These are phyloP conservation scores for Neurospora sp. DNA, from an alignment of 495 filamentous ascomycete species.

Conservation along the genomic window DNA sequence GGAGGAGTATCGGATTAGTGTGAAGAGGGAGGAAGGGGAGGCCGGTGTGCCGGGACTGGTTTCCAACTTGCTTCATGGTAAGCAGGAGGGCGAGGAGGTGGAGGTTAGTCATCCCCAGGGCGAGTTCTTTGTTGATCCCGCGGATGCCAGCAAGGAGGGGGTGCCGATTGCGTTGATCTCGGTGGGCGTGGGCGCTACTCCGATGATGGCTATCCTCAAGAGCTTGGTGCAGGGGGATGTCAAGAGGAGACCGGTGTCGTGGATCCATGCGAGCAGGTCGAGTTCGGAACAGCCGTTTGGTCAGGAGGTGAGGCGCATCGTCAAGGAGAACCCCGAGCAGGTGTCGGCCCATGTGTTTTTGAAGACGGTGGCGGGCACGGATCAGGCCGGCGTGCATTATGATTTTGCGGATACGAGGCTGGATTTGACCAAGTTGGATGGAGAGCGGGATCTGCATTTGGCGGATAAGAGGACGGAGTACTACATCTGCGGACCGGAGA, in stretches of 20 bases:
- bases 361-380: conserved; percentile 27
- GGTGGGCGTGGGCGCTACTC: conserved; percentile 59
- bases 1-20: conserved; percentile 57
- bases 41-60: conserved; percentile 46
- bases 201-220: conserved; percentile 56
- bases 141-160: conserved; percentile 25
- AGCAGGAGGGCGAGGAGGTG: conserved; percentile 48
- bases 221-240: conserved; percentile 21
- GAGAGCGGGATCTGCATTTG: conserved; percentile 43
- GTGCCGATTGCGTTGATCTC: conserved; percentile 56
- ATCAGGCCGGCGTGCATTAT: conserved; percentile 45
- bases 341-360: conserved; percentile 34
- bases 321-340: conserved; percentile 28
- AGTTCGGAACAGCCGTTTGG: conserved; percentile 43
- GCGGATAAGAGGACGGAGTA: conserved; percentile 45
- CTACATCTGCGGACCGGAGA: conserved; percentile 56
- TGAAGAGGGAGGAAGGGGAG: conserved; percentile 52
- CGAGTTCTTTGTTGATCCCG: conserved; percentile 50
- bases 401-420: conserved; percentile 42
- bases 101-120: conserved; percentile 60
- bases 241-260: conserved; percentile 44
- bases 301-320: conserved; percentile 39
- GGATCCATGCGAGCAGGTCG: conserved; percentile 52
- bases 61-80: conserved; percentile 58
- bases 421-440: conserved; percentile 41